A percentile compares a stretch with the other conserved stretches of the same genome.
phyloP scores from a whole-genome alignment of 345 rosid species.

The Salix brachista region DNA sequence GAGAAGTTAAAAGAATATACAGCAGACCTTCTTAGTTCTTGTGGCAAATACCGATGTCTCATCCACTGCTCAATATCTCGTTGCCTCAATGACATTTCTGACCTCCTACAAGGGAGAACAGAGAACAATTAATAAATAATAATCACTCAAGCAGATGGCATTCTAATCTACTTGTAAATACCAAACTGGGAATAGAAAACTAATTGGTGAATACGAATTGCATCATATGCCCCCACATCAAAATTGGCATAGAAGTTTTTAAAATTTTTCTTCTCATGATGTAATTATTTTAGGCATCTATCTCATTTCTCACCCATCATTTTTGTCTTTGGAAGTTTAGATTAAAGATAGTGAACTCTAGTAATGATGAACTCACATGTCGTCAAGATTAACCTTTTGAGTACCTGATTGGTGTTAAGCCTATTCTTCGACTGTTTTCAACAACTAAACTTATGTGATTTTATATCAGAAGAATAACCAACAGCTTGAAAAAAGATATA shows the following conservation, averaged over 20 bases:
- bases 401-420: not conserved
- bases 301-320: not conserved
- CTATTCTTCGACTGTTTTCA: not conserved
- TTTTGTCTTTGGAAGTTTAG: not conserved
- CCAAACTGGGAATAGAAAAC: not conserved
- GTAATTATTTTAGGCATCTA: not conserved
- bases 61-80: constrained; percentile 98
- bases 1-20: not conserved
- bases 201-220: not conserved
- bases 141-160: not conserved
- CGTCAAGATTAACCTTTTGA: not conserved
- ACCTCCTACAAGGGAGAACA: constrained; percentile 42
- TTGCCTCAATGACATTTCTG: constrained; percentile 76
- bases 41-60: constrained; percentile 81
- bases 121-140: constrained; percentile 5
- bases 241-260: not conserved
- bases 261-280: not conserved
- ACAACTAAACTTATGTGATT: not conserved
- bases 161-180: not conserved
- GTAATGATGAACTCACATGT: not conserved
- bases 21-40: constrained; percentile 49
- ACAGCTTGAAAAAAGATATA: not conserved
- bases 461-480: not conserved
- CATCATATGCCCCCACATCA: not conserved
- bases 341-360: not conserved